Percentiles rank a stretch among this genome's conserved stretches.
Evolutionary conservation across 208 protist genomes (phyloP).

Genomic region (Crithidia acanthocephali): DNA sequence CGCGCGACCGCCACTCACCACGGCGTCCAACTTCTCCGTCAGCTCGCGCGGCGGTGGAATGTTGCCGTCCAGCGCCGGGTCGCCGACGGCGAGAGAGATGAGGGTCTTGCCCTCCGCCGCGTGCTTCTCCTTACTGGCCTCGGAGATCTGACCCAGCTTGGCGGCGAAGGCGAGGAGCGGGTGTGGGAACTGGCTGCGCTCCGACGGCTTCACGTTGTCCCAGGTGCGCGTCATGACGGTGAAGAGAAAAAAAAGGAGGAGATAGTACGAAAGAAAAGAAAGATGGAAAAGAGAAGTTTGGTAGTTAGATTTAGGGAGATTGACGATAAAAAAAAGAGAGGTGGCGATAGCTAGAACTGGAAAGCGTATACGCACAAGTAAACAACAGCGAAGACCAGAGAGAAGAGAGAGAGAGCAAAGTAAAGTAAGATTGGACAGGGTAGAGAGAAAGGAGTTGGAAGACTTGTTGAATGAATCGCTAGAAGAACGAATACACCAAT

Average conservation of each 20-base stretch:
- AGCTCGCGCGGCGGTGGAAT: slow-evolving; percentile 44
- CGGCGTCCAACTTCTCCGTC: slow-evolving; percentile 50
- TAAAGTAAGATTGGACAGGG: neutral
- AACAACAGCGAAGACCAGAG: neutral
- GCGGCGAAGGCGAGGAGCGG: slow-evolving; percentile 34
- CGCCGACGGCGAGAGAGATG: slow-evolving; percentile 69
- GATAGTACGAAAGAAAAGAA: slow-evolving; percentile 10
- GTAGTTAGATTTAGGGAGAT: no score
- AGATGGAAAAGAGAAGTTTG: slow-evolving; percentile 1
- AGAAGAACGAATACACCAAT: no score
- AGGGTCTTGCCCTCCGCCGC: slow-evolving; percentile 36
- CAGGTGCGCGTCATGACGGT: slow-evolving; percentile 44
- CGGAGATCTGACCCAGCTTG: slow-evolving; percentile 25
- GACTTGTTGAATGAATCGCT: no score
- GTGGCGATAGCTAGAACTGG: neutral
- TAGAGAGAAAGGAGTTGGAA: no score
- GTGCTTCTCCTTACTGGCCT: slow-evolving; percentile 25
- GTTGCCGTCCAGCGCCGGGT: slow-evolving; percentile 79
- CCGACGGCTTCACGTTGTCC: slow-evolving; percentile 76
- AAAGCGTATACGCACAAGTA: no score
- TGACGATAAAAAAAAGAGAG: neutral
- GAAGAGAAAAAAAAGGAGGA: neutral
- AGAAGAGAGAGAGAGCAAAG: neutral
- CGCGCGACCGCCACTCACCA: slow-evolving; percentile 33
- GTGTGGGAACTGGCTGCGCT: slow-evolving; percentile 32